phyloP scores from a whole-genome alignment of 345 rosid species.

The Hypericum perforatum region DNA sequence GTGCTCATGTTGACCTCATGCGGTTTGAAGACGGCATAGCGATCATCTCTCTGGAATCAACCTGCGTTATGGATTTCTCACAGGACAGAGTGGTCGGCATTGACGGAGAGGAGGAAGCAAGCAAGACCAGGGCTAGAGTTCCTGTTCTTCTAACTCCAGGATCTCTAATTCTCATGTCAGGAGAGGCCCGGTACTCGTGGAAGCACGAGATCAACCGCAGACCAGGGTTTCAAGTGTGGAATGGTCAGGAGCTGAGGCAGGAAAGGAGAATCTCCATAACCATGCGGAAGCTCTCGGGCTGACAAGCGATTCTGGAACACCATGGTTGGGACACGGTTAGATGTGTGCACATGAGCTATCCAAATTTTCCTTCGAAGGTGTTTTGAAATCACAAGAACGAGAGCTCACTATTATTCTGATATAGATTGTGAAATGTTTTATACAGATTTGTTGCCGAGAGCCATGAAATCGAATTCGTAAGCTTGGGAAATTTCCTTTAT shows the following conservation, averaged over 20 bases:
- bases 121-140: constrained; percentile 12
- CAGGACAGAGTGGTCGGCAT: constrained; percentile 16
- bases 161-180: constrained; percentile 68
- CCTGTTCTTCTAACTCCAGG: constrained; percentile 65
- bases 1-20: constrained; percentile 85
- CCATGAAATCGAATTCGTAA: no score
- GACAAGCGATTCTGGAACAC: constrained; percentile 13
- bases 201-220: constrained; percentile 85
- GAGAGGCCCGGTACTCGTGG: constrained; percentile 80
- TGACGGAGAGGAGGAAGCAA: constrained; percentile 10
- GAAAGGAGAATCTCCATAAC: constrained; percentile 64
- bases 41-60: constrained; percentile 70
- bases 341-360: no score
- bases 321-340: background rate
- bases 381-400: no score
- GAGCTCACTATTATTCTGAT: no score
- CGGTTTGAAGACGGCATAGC: constrained; percentile 89
- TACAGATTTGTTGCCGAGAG: no score
- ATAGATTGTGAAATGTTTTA: no score
- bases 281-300: constrained; percentile 47
- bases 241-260: constrained; percentile 56
- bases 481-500: no score
- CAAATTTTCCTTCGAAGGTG: no score
- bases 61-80: constrained; percentile 78
- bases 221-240: constrained; percentile 80